Evolutionary conservation across 768 basidiomycete genomes (phyloP), one percentile per base, ranked within the genome.

Genomic region (Russula earlei): DNA sequence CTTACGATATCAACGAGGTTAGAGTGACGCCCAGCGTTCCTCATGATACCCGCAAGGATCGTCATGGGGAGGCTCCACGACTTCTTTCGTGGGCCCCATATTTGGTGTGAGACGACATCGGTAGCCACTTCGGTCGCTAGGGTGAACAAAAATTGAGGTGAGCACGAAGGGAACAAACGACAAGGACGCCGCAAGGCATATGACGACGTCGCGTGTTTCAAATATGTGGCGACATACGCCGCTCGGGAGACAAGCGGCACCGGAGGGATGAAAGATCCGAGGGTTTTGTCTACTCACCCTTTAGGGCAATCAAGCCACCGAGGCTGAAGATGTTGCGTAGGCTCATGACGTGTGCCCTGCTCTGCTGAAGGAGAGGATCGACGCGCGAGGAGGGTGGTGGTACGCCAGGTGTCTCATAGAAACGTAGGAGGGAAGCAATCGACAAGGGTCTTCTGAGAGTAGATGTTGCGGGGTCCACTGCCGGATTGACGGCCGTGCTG

Each of bases 41-140:
- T 82, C 77, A 93, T 87, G 64, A 95, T 77, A 55, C 81, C 82
- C n/a, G 81, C 81, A 14, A 91, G 79, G 29, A 95, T 77, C 2
- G 94, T 94, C 88, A 97, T 91, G 71, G 90, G 87, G 51, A 93
- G 83, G 0, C 93, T 91, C 95, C 95, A 99, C 6, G 86, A 84
- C 66, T 87, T 87, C 66, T 83, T 83, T 41, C 86, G 83, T 0
- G 95, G 93, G 3, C 95, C 95, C 74, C 82, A 86, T 38, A 97
- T 71, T 59, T 85, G 81, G 67, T 96, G 87, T 7, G 77, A 74
- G 45, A 95, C 69, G 24, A 96, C 76, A 51, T 90, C 92, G 12
- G 76, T 71, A 4, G 83, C 81, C 6, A 83, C 64, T 2, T 71
- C 70, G 14, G 70, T 71, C 1, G 74, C 77, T 76, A 49, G 33